These are phyloP conservation scores for Phytomonas francai DNA, from an alignment of 208 protist species.

Conservation along the genomic window DNA sequence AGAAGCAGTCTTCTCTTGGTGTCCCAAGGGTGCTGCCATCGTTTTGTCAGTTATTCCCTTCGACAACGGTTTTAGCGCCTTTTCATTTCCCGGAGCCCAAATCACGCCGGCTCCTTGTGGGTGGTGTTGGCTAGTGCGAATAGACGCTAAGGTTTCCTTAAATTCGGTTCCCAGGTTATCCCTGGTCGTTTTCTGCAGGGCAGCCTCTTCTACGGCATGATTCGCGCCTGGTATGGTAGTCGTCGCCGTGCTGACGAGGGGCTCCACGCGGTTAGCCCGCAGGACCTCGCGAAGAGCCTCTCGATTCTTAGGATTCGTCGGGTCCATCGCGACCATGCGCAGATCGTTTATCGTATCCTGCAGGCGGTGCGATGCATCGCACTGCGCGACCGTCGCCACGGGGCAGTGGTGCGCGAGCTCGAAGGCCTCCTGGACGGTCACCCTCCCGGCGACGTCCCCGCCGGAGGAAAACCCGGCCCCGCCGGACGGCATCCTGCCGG, in stretches of 20 bases:
- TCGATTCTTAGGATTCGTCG: slow-evolving; percentile 48
- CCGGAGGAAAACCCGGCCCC: slow-evolving; percentile 3
- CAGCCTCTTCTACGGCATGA: slow-evolving; percentile 3
- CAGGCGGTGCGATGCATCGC: slow-evolving; percentile 61
- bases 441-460: slow-evolving; percentile 13
- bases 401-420: slow-evolving; percentile 56
- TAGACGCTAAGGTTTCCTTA: slow-evolving; percentile 34
- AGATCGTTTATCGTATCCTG: slow-evolving; percentile 69
- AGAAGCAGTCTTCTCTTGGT: background rate
- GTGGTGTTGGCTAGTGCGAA: slow-evolving; percentile 32
- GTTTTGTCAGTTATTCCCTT: slow-evolving; percentile 13
- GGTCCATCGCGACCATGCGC: slow-evolving; percentile 52
- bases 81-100: slow-evolving; percentile 25
- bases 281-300: slow-evolving; percentile 26
- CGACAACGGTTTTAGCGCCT: slow-evolving; percentile 1
- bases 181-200: slow-evolving; percentile 3
- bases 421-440: slow-evolving; percentile 54
- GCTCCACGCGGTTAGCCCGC: slow-evolving; percentile 11
- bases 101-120: slow-evolving; percentile 75
- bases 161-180: slow-evolving; percentile 19
- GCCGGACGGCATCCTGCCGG: background rate
- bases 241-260: background rate
- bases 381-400: slow-evolving; percentile 58
- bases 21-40: background rate
- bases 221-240: slow-evolving; percentile 12